phyloP scores from a whole-genome alignment of 2,329 filamentous ascomycete genomes.

The Aspergillus sp. region DNA sequence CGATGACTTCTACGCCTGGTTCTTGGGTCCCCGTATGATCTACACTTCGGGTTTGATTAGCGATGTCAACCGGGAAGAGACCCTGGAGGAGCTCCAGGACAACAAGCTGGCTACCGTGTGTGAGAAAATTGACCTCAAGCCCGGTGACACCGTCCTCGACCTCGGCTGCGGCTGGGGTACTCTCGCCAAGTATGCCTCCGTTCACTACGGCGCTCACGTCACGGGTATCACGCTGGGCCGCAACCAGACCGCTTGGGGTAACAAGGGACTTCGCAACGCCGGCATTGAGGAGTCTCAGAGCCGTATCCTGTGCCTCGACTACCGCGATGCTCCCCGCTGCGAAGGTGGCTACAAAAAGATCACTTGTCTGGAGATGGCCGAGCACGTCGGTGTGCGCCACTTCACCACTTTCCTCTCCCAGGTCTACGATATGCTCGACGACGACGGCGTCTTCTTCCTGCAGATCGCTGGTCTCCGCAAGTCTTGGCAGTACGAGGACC shows the following conservation, averaged over 20 bases:
- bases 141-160: constrained; percentile 81
- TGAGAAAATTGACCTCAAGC: constrained; percentile 85
- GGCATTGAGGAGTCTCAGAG: constrained; percentile 85
- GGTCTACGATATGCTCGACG: constrained; percentile 92
- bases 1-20: constrained; percentile 98
- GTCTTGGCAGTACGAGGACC: constrained; percentile 95
- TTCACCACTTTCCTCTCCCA: constrained; percentile 78
- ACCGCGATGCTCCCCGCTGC: constrained; percentile 85
- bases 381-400: constrained; percentile 95
- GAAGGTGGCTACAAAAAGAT: constrained; percentile 87
- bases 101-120: constrained; percentile 96
- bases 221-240: constrained; percentile 91
- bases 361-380: constrained; percentile 96
- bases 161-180: constrained; percentile 99
- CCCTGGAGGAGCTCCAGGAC: constrained; percentile 91
- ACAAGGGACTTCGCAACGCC: constrained; percentile 78
- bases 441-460: constrained; percentile 93
- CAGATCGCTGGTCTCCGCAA: constrained; percentile 94
- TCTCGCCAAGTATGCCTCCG: constrained; percentile 85
- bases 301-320: constrained; percentile 92
- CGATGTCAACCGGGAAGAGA: constrained; percentile 82
- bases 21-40: constrained; percentile 97
- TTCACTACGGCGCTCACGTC: constrained; percentile 82
- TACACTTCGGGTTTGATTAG: constrained; percentile 95
- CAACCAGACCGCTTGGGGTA: constrained; percentile 97